Percentiles rank a stretch among this genome's conserved stretches.
Evolutionary conservation across 2,329 filamentous ascomycete genomes (phyloP).

Genomic region (Penicillium capsulatum): DNA sequence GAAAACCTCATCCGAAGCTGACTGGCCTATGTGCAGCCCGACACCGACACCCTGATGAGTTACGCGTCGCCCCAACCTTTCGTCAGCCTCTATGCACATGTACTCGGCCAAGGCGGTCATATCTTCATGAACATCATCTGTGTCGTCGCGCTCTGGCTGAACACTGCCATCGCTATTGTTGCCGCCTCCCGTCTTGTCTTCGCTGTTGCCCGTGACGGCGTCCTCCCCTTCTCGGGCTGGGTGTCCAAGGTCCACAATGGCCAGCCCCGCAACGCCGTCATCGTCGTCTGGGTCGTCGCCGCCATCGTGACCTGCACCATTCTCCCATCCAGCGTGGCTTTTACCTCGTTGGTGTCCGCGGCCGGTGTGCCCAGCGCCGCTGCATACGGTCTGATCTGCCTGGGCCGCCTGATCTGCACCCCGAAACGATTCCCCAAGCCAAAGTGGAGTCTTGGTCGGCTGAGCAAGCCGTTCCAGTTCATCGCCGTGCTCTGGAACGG

Average conservation of each 20-base stretch:
- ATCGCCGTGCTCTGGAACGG: constrained; percentile 50
- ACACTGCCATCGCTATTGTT: constrained; percentile 57
- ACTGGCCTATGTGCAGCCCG: constrained; percentile 39
- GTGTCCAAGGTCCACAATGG: constrained; percentile 54
- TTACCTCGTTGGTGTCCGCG: constrained; percentile 53
- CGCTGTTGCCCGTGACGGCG: constrained; percentile 45
- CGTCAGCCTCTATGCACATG: constrained; percentile 54
- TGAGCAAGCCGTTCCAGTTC: constrained; percentile 48
- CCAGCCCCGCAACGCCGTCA: constrained; percentile 58
- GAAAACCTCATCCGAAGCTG: not conserved
- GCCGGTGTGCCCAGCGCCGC: constrained; percentile 52
- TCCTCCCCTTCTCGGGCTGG: constrained; percentile 57
- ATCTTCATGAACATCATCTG: constrained; percentile 60
- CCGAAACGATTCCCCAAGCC: constrained; percentile 34
- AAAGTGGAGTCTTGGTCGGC: constrained; percentile 45
- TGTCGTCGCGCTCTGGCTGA: constrained; percentile 35
- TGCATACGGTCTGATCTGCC: constrained; percentile 51
- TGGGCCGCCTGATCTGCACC: constrained; percentile 47
- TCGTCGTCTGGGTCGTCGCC: constrained; percentile 55
- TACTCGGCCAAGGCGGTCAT: constrained; percentile 54
- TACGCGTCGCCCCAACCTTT: constrained; percentile 57
- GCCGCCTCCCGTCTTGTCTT: constrained; percentile 56
- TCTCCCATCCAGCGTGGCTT: constrained; percentile 52
- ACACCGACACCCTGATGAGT: constrained; percentile 50
- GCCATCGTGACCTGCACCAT: constrained; percentile 57